Evolutionary conservation across 805 yeast species (phyloP), one percentile per base, ranked within the genome.

Genomic region (Nakazawaea wickerhamii): DNA sequence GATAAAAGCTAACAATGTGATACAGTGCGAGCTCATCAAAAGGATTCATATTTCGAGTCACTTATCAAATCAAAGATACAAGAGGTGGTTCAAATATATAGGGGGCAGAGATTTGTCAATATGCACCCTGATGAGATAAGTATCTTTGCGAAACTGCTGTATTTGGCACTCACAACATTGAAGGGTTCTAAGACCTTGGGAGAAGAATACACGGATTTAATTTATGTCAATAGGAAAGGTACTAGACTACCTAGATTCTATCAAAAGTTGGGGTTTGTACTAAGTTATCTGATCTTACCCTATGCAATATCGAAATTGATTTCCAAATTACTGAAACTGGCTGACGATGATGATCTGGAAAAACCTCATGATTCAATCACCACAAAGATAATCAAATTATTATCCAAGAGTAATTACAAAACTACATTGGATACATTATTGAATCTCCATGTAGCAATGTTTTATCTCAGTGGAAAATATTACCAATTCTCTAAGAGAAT

Each of bases 171-270:
- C 18, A 91, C 97, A 0, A 90, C 96, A 0, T 62, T 84, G 11
- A 45, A 76, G 4, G 91, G 91, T 0, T 75, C 85, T 1, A 70
- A 91, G 41, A 91, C 98, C 0, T 63, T 93, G 21, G 99, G 99
- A 1, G 98, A 91, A 57, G 97, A 91, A 61, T 91, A 91, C 60
- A 89, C 89, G 11, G 96, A 91, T 59, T 63, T 87, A 42, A 61
- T 78, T 6, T 83, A 84, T 54, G 87, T 84, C 5, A 66, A 64
- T 30, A 63, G 75, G 39, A 58, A 60, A 27, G 86, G 88, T 0
- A 68, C 52, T 15, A 54, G 63, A 32, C 58, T 83, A 5, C 83
- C 85, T 0, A 50, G 49, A 31, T 10, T 50, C 4, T 44, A 58
- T 32, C 65, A 75, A 22, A 67, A 87, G 43, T 44, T 79, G 2